Percentiles rank a stretch among this genome's conserved stretches.
Evolutionary conservation across 768 basidiomycete genomes (phyloP).

Genomic region (Strobilomyces dryophilus): DNA sequence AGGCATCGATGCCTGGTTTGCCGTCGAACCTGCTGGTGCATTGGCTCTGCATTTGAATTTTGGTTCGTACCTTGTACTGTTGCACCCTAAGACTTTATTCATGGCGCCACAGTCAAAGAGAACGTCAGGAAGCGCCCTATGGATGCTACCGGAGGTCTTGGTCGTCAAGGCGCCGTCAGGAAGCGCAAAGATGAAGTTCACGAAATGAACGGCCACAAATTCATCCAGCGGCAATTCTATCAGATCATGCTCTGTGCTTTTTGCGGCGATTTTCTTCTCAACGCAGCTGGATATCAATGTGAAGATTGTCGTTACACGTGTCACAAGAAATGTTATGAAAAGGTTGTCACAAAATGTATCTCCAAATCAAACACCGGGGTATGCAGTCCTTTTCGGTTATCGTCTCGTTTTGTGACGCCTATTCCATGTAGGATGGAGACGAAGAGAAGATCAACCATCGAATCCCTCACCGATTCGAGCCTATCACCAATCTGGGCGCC

Average conservation of each 20-base stretch:
- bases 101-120: conserved; percentile 75
- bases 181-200: conserved; percentile 98
- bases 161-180: conserved; percentile 95
- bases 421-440: conserved; percentile 71
- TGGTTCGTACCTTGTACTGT: conserved; percentile 48
- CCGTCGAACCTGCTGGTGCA: conserved; percentile 96
- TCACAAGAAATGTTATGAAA: conserved; percentile 98
- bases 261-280: conserved; percentile 96
- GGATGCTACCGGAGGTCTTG: conserved; percentile 87
- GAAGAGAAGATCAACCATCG: conserved; percentile 99
- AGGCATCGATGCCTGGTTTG: conserved; percentile 96
- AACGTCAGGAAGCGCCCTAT: conserved; percentile 95
- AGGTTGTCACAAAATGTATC: conserved; percentile 99
- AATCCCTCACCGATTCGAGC: conserved; percentile 97
- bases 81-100: background rate
- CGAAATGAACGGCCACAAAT: conserved; percentile 99
- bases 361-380: conserved; percentile 95
- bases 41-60: conserved; percentile 87
- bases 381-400: conserved; percentile 30
- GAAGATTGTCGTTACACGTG: conserved; percentile 99
- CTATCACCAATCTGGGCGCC: conserved; percentile 93
- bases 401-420: background rate
- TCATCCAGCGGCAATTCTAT: conserved; percentile 95
- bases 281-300: conserved; percentile 97
- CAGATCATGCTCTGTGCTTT: conserved; percentile 98